These are phyloP conservation scores for Phytopythium montanum DNA, from an alignment of 352 stramenopile genomes.

Conservation along the genomic window DNA sequence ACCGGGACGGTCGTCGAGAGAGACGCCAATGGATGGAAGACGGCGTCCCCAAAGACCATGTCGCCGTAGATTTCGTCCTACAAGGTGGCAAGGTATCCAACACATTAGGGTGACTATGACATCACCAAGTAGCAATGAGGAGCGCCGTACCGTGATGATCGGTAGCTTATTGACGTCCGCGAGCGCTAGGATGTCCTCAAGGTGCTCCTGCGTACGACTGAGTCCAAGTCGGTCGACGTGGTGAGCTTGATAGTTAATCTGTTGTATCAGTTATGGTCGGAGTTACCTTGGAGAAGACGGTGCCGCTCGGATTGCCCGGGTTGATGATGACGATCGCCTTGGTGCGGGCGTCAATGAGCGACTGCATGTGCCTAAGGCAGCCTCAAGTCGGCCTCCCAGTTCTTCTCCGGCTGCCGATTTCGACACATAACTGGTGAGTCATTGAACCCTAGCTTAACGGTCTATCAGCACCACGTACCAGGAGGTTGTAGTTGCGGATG, in stretches of 20 bases:
- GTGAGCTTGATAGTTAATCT: not conserved
- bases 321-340: constrained; percentile 93
- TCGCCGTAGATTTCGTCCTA: constrained; percentile 85
- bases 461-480: constrained; percentile 8
- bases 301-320: constrained; percentile 93
- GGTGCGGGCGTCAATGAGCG: constrained; percentile 60
- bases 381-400: constrained; percentile 90
- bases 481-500: constrained; percentile 72
- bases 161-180: constrained; percentile 86
- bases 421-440: not conserved
- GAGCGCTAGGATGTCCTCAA: constrained; percentile 70
- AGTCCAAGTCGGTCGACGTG: not conserved
- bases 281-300: constrained; percentile 86
- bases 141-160: constrained; percentile 87
- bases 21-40: constrained; percentile 81
- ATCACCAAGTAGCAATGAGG: not conserved
- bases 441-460: not conserved
- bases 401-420: constrained; percentile 36
- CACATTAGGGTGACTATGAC: too few species aligned
- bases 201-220: constrained; percentile 29
- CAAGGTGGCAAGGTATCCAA: not conserved
- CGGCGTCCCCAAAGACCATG: constrained; percentile 71
- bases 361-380: constrained; percentile 85
- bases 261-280: not conserved
- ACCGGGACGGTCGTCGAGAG: constrained; percentile 84